Evolutionary conservation across 2,329 filamentous ascomycete species (phyloP).

Genomic region (Paracoccidioides brasiliensis): DNA sequence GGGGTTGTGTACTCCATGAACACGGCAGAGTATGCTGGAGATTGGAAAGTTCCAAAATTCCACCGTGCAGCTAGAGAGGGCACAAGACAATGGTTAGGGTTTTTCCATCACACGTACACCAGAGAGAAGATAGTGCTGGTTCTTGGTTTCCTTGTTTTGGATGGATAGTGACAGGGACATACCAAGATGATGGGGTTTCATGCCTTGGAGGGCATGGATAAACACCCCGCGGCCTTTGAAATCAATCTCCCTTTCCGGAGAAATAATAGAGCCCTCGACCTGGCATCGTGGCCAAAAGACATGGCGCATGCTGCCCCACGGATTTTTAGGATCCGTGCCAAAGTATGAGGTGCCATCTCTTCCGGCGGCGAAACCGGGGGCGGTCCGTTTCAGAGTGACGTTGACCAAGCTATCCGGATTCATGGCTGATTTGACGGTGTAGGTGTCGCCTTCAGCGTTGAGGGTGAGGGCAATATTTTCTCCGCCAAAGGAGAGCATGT

Average conservation of each 20-base stretch:
- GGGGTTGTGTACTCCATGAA: slow-evolving; percentile 97
- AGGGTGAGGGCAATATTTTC: slow-evolving; percentile 75
- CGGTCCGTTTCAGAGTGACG: slow-evolving; percentile 59
- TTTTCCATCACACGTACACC: background rate
- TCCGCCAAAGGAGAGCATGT: slow-evolving; percentile 72
- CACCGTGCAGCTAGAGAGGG: slow-evolving; percentile 53
- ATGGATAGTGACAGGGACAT: slow-evolving; percentile 15
- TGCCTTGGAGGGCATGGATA: slow-evolving; percentile 80
- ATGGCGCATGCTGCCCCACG: slow-evolving; percentile 89
- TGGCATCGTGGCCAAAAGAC: slow-evolving; percentile 85
- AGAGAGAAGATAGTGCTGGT: background rate
- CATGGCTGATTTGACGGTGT: slow-evolving; percentile 80
- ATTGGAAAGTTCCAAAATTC: slow-evolving; percentile 91
- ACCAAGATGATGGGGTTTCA: slow-evolving; percentile 97
- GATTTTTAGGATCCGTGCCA: slow-evolving; percentile 71
- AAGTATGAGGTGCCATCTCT: slow-evolving; percentile 73
- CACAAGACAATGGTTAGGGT: background rate
- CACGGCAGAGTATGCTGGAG: slow-evolving; percentile 70
- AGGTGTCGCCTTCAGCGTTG: slow-evolving; percentile 67
- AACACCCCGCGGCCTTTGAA: slow-evolving; percentile 70
- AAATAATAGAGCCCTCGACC: slow-evolving; percentile 72
- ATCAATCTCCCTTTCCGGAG: slow-evolving; percentile 66
- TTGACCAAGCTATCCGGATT: slow-evolving; percentile 75
- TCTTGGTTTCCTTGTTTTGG: slow-evolving; percentile 2
- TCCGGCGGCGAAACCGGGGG: slow-evolving; percentile 75